Conservation (phyloP, 306 rosid genomes). For the Pyrus bretschneideri region DNA sequence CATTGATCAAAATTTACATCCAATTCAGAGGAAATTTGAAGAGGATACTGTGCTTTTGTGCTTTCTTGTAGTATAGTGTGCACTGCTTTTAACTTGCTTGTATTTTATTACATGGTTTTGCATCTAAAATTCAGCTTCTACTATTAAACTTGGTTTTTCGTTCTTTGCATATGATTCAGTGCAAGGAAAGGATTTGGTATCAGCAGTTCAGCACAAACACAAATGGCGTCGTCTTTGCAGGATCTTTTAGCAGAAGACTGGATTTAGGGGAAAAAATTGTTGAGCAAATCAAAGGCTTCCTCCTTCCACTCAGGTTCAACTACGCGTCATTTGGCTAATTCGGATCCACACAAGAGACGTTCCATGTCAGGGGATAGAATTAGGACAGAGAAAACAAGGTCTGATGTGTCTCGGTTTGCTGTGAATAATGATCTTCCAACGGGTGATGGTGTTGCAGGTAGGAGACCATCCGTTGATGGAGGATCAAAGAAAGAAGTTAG, state of each 20-base stretch:
- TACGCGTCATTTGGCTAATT: constrained; percentile 10
- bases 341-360: constrained; percentile 10
- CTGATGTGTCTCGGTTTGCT: constrained; percentile 7
- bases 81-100: background rate
- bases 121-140: background rate
- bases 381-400: constrained; percentile 18
- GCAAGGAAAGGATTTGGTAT: constrained; percentile 2
- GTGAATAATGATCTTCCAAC: background rate
- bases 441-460: background rate
- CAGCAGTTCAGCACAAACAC: constrained; percentile 3
- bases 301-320: constrained; percentile 23
- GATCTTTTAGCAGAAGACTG: constrained; percentile 76
- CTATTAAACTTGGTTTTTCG: background rate
- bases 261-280: constrained; percentile 52
- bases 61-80: background rate
- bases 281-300: constrained; percentile 43
- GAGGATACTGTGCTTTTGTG: background rate
- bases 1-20: background rate
- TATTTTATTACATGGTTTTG: background rate
- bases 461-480: constrained; percentile 16
- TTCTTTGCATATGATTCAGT: constrained; percentile 12
- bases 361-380: constrained; percentile 16
- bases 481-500: constrained; percentile 22
- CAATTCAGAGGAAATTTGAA: background rate
- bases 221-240: constrained; percentile 73